phyloP scores from a whole-genome alignment of 352 stramenopile species.

The Pythium chondricola region DNA sequence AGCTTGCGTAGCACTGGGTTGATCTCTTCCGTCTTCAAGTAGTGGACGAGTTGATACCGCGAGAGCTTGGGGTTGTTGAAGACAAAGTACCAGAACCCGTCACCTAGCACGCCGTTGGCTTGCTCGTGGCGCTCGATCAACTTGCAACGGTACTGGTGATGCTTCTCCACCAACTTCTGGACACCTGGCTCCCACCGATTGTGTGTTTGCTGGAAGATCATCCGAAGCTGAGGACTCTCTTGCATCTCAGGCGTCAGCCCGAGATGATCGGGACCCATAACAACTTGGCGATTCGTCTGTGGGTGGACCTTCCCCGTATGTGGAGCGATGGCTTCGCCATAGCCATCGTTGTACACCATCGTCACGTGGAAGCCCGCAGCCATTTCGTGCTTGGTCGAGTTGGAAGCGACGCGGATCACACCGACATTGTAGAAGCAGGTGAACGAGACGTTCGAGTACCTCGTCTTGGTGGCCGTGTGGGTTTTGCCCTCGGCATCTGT shows the following conservation, averaged over 20 bases:
- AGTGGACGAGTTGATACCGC: constrained; percentile 16
- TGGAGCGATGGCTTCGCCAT: constrained; percentile 23
- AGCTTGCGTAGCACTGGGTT: constrained; percentile 22
- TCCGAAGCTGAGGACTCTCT: constrained; percentile 18
- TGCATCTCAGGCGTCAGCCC: constrained; percentile 25
- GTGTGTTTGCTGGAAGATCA: constrained; percentile 23
- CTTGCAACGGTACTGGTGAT: constrained; percentile 21
- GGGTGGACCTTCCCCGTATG: constrained; percentile 28
- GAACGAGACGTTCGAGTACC: constrained; percentile 26
- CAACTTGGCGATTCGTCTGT: constrained; percentile 19
- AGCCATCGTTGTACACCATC: constrained; percentile 35
- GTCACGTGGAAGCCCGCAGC: constrained; percentile 34
- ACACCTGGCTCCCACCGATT: constrained; percentile 16
- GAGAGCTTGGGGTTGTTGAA: constrained; percentile 30
- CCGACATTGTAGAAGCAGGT: constrained; percentile 26
- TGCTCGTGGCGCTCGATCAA: constrained; percentile 17
- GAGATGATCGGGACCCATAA: constrained; percentile 26
- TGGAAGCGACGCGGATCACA: constrained; percentile 15
- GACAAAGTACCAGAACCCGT: constrained; percentile 46
- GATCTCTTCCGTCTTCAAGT: constrained; percentile 21
- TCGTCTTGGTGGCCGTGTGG: constrained; percentile 13
- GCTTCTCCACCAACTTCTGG: constrained; percentile 2
- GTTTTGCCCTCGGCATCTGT: constrained; percentile 18
- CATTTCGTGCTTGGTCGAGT: constrained; percentile 18
- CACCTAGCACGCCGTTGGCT: constrained; percentile 26